Evolutionary conservation across 148 eudicot genomes (phyloP), one percentile per base, ranked within the genome.

Genomic region (Heliamphora exappendiculata): DNA sequence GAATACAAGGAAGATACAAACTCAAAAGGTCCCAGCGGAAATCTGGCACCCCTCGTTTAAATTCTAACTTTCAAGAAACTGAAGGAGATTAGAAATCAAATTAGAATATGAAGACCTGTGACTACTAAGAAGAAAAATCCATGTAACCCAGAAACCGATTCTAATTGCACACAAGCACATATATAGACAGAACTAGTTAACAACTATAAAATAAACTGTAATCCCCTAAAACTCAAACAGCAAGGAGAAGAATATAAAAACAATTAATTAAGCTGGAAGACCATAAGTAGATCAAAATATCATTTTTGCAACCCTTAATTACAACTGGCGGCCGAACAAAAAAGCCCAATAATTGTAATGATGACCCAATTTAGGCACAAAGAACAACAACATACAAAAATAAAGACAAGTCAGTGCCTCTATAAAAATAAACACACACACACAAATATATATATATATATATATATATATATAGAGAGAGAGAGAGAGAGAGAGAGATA

Each of bases 401-500:
- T 44, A 34, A 22, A 9, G 68, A 55, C 19, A 31, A 53, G 60
- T 17, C 47, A 29, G 13, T 24, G n/a, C n/a, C n/a, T n/a, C n/a
- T n/a, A n/a, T n/a, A n/a, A n/a, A n/a, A n/a, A n/a, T n/a, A n/a
- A n/a, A n/a, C n/a, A n/a, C n/a, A 71, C 26, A 22, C 58, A 75
- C 20, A 9, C 8, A 42, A 6, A 71, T 37, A 53, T 28, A 71
- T 75, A 47, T 20, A 17, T 6, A 24, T 53, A 20, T n/a, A 63
- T 11, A 3, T 54, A 14, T 2, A 4, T 54, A n/a, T 10, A 50
- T 19, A 4, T 19, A 54, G 4, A 54, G 24, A 37, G 17, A 28
- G 1, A 67, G 3, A 57, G 7, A 54, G 36, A 51, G 67, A 51
- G 54, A 66, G 9, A 63, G 11, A 1, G 31, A 47, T 10, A 90